phyloP scores from a whole-genome alignment of 805 yeast species.

The Yamadazyma sp. region DNA sequence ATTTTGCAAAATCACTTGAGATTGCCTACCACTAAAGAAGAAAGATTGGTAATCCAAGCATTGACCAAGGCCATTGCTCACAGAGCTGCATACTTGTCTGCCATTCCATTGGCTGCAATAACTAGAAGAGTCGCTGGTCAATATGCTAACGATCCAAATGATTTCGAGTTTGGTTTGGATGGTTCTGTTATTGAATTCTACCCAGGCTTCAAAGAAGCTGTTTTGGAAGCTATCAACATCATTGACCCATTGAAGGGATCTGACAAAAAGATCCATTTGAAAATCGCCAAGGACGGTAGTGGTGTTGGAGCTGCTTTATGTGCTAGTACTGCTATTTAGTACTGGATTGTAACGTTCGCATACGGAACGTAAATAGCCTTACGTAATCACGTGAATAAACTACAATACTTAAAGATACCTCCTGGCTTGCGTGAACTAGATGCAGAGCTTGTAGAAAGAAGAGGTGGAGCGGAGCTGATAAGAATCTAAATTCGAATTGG shows the following conservation, averaged over 20 bases:
- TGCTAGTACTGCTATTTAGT: slow-evolving; percentile 47
- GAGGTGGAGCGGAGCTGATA: no score
- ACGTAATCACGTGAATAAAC: no score
- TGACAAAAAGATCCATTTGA: slow-evolving; percentile 70
- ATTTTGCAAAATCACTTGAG: slow-evolving; percentile 65
- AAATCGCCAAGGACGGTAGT: slow-evolving; percentile 91
- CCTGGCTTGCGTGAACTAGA: no score
- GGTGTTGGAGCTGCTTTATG: slow-evolving; percentile 98
- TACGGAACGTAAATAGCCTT: neutral
- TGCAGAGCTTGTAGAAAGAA: no score
- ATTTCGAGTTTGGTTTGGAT: slow-evolving; percentile 92
- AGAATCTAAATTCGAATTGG: no score
- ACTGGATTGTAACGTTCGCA: neutral
- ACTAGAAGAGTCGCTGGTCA: slow-evolving; percentile 64
- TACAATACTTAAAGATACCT: no score
- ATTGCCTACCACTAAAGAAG: slow-evolving; percentile 66
- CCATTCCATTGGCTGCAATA: slow-evolving; percentile 87
- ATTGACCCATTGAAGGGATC: slow-evolving; percentile 73
- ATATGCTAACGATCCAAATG: slow-evolving; percentile 50
- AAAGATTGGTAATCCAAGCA: slow-evolving; percentile 70
- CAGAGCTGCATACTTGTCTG: slow-evolving; percentile 87
- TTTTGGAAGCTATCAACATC: slow-evolving; percentile 73
- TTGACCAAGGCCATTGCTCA: slow-evolving; percentile 77
- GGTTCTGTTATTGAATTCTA: slow-evolving; percentile 93
- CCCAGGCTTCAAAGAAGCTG: slow-evolving; percentile 81